Evolutionary conservation across 2,329 filamentous ascomycete species (phyloP), one percentile per base, ranked within the genome.

Genomic region (Fusarium incarnatum): DNA sequence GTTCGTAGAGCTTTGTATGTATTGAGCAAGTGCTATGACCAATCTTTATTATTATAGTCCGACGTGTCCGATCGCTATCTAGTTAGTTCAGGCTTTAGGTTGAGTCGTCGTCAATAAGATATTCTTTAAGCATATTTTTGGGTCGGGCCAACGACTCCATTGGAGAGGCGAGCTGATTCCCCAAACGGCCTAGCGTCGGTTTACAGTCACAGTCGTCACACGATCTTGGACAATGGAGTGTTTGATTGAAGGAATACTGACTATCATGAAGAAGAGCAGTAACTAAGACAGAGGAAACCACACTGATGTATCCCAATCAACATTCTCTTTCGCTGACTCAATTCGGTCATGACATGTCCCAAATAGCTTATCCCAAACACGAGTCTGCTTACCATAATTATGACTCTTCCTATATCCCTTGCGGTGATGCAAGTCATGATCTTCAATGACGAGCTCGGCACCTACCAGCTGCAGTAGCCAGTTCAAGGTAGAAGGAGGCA

Each of bases 351-450:
- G 65, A 5, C 65, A 68, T 4, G 65, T 67, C 6, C 65, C 63
- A 59, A 68, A 68, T 1, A 69, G 4, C 5, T 30, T 48, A 44
- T 69, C 66, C 66, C 66, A 69, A 15, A 69, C 48, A 1, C 66
- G 47, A 0, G 66, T 69, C 45, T 69, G 66, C 25, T 69, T 69
- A 4, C 66, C 66, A 3, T 69, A 68, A 16, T 69, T 69, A 9
- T 69, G 64, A 28, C 64, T 69, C 50, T 69, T 68, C 23, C 64
- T 54, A n/a, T 59, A 69, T 1, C 66, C 66, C 30, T 69, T 64
- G 0, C 66, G 66, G 25, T 69, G 66, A 37, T 69, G 66, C 2
- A 69, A 44, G 9, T 69, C 66, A 18, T 69, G 66, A n/a, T 69
- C 66, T 5, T 69, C 66, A 6, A 69, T 64, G 2, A 68, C 56